Evolutionary conservation across 2,329 filamentous ascomycete species (phyloP), one percentile per base, ranked within the genome.

Genomic region (Sphaceloma murrayae): DNA sequence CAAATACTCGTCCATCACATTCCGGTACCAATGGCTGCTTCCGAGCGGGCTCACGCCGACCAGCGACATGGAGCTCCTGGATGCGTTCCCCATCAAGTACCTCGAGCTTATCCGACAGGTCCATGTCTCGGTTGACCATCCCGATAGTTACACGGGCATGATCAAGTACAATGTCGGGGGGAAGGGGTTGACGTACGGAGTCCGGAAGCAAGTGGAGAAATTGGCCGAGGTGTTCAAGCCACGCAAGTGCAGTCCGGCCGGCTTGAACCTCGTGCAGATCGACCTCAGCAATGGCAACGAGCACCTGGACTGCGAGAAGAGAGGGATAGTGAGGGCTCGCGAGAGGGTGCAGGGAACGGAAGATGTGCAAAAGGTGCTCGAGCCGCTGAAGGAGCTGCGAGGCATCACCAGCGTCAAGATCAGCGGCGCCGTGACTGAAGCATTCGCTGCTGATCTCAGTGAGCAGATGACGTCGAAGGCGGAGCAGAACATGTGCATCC

Each of bases 141-240:
- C 70, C 18, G 69, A 72, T 51, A 59, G 61, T 30, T 71, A 71
- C 43, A 69, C 66, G 1, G 68, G 67, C 3, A 69, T 69, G 67
- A 67, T 70, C 48, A 72, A 70, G 51, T 71, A 66, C 52, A 71
- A 72, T 50, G 67, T 65, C n/a, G 58, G 62, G 1, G 68, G 67
- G 0, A 54, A 59, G 18, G 67, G 67, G 1, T 50, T 72, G 27
- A 61, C 62, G 2, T 62, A 63, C 19, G 67, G 67, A 0, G 55
- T 72, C 19, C 49, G 57, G 17, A 53, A 54, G 14, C 65, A 66
- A 43, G 64, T 70, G 13, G 51, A 57, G 46, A 59, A 60, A 31
- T 52, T 71, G 29, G 64, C 67, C 4, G 56, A 61, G 45, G 53
- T 62, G 30, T 45, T 70, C 47, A 54, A 48, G 22, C 40, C 46